phyloP scores from a whole-genome alignment of 148 eudicot genomes.

The Beta vulgaris region DNA sequence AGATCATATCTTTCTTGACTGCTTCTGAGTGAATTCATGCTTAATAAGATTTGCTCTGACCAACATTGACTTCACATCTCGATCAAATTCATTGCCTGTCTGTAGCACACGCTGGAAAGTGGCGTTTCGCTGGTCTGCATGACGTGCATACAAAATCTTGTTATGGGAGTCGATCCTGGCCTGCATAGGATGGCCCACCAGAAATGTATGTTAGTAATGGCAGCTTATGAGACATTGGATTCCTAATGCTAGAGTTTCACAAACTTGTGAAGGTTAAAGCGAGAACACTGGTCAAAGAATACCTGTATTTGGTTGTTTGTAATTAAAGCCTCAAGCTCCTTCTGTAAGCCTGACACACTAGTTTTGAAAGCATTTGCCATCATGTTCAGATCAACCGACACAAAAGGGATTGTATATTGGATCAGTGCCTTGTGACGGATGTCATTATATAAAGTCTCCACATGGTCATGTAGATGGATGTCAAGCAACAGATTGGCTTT shows the following conservation, averaged over 20 bases:
- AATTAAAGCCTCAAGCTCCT: slow-evolving; percentile 86
- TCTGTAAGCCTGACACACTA: slow-evolving; percentile 58
- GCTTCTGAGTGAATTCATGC: slow-evolving; percentile 55
- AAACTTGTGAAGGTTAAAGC: no score
- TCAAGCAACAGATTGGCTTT: slow-evolving; percentile 83
- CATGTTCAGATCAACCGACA: slow-evolving; percentile 89
- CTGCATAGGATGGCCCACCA: slow-evolving; percentile 41
- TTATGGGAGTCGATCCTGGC: slow-evolving; percentile 96
- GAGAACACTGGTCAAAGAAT: slow-evolving; percentile 7
- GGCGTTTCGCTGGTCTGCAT: slow-evolving; percentile 90
- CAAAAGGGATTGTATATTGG: slow-evolving; percentile 84
- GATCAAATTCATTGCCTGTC: slow-evolving; percentile 75
- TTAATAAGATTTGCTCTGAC: slow-evolving; percentile 76
- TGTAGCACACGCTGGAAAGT: slow-evolving; percentile 90
- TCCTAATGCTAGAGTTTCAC: not conserved
- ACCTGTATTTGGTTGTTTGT: slow-evolving; percentile 92
- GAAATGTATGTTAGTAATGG: not conserved
- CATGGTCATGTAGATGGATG: slow-evolving; percentile 89
- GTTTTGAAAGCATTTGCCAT: slow-evolving; percentile 95
- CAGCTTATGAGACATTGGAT: not conserved
- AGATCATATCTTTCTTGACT: slow-evolving; percentile 39
- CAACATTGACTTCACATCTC: slow-evolving; percentile 79
- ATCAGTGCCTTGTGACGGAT: slow-evolving; percentile 92
- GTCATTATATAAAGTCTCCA: slow-evolving; percentile 66
- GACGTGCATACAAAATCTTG: slow-evolving; percentile 90